These are phyloP conservation scores for Naegleria gruberi DNA, from an alignment of 208 protist genomes.

Conservation along the genomic window DNA sequence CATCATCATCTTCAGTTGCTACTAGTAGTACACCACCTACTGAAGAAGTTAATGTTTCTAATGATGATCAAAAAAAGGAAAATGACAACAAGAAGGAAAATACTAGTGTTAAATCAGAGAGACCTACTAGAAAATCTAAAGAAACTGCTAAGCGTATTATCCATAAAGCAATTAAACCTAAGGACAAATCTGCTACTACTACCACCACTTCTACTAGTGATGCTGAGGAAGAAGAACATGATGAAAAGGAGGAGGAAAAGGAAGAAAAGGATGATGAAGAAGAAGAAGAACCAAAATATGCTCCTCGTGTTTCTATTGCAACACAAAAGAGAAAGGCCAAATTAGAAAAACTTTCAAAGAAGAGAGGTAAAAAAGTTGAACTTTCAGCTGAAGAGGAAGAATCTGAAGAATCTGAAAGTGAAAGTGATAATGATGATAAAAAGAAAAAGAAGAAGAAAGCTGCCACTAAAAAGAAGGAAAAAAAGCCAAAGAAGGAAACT, in stretches of 20 bases:
- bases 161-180: neutral
- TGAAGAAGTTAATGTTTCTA: neutral
- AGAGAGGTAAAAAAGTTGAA: neutral
- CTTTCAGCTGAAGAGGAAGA: neutral
- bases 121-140: neutral
- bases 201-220: no score
- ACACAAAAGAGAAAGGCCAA: neutral
- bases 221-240: no score
- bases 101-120: neutral
- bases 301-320: neutral
- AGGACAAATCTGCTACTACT: neutral
- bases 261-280: neutral
- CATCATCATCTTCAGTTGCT: no score
- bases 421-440: neutral
- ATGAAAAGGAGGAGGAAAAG: no score
- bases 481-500: neutral
- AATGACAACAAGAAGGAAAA: neutral
- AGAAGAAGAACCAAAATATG: neutral
- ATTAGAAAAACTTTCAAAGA: neutral
- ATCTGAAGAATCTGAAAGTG: neutral
- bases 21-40: neutral
- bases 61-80: neutral
- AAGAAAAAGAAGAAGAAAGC: neutral
- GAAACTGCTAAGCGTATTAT: neutral
- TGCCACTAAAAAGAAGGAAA: neutral